Base-by-base conservation (phyloP, 2,329 filamentous ascomycete genomes). In the Fusarium tuaranense region DNA sequence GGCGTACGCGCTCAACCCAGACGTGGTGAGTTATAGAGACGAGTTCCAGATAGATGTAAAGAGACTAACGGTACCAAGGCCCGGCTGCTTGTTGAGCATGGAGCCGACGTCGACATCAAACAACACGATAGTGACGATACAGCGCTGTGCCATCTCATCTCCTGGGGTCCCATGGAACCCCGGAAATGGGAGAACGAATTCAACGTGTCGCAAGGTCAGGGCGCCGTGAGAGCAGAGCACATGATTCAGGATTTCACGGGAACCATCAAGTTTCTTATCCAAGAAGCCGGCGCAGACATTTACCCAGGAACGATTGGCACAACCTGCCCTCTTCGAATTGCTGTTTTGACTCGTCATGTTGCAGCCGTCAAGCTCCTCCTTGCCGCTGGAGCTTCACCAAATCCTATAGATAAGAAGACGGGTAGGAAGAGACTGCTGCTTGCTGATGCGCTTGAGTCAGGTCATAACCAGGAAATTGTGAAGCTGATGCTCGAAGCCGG, bases 311-410 rank as follows among this genome's bases (percentile, higher is more conserved):
- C 10, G 12, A 63, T 73, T 25, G 57, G 20, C 8, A 34, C n/a
- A n/a, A 32, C 18, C 18, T 71, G 7, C 12, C 70, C 70, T 18
- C 55, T 75, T 2, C 32, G 64, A 18, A 20, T 41, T 16, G 73
- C 73, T 32, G 53, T 74, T 14, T 16, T 16, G n/a, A 69, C 46
- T 18, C 62, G 63, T 16, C 65, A 69, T 25, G 10, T 22, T 22
- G 58, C 74, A 63, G 73, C 36, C 2, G 73, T 67, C n/a, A 62
- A 63, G 34, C 63, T 75, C 46, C 73, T 75, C 58, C 60, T 76
- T 16, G 38, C 64, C 25, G 62, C 64, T 6, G 73, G 73, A 55
- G 73, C 73, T 51, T 76, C 73, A 5, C 73, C 73, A 16, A 74
- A 74, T 22, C 73, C 73, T 18, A 48, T 67, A 20, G 41, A 60